A percentile compares a stretch with the other conserved stretches of the same genome.
Evolutionary conservation across 345 rosid genomes (phyloP).

Genomic region (Acer negundo): DNA sequence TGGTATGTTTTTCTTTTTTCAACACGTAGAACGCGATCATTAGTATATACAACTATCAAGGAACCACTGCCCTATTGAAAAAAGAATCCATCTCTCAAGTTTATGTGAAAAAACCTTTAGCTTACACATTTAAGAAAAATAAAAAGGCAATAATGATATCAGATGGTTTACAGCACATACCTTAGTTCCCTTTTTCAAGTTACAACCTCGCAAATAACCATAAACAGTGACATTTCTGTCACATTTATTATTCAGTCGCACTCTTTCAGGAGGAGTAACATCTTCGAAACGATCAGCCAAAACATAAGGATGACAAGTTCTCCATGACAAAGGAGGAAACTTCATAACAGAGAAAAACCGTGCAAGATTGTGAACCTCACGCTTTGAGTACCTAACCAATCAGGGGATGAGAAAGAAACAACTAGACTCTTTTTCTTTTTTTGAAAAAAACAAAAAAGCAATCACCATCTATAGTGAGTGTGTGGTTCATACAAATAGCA

Average conservation of each 20-base stretch:
- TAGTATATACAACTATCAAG: no score
- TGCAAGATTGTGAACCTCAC: conserved; percentile 86
- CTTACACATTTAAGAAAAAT: not conserved
- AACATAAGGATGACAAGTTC: conserved; percentile 89
- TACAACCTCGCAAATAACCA: conserved; percentile 96
- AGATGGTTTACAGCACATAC: conserved; percentile 36
- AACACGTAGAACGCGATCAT: not conserved
- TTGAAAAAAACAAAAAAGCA: not conserved
- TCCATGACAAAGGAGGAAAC: conserved; percentile 77
- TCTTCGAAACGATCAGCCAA: conserved; percentile 95
- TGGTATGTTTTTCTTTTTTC: not conserved
- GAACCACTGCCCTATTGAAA: not conserved
- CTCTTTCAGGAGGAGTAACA: conserved; percentile 83
- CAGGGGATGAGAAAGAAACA: conserved; percentile 3
- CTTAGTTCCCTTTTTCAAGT: conserved; percentile 86
- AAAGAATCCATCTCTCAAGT: no score
- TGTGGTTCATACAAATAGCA: not conserved
- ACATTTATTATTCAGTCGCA: conserved; percentile 69
- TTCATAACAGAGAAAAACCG: conserved; percentile 81
- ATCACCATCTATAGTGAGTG: not conserved
- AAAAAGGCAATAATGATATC: not conserved
- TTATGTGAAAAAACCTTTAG: not conserved
- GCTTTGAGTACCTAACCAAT: conserved; percentile 65
- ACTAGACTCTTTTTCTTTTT: not conserved
- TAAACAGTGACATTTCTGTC: conserved; percentile 82